phyloP scores from a whole-genome alignment of 371 early-diverging fungal species.

The Actinomortierella wolfii region DNA sequence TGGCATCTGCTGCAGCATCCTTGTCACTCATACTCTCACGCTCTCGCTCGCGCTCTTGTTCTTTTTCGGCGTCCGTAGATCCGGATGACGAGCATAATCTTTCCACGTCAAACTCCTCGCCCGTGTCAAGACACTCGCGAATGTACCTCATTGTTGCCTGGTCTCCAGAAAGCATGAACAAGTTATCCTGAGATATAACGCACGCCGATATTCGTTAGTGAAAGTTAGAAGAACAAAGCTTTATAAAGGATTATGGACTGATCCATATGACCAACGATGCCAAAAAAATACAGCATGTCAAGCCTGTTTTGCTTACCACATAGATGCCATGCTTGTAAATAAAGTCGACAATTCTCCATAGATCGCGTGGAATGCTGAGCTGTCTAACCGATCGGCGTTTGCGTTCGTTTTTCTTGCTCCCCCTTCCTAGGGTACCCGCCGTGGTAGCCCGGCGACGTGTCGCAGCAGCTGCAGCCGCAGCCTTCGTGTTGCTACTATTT shows the following conservation, averaged over 20 bases:
- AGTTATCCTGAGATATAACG: slow-evolving; percentile 50
- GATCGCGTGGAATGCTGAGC: slow-evolving; percentile 75
- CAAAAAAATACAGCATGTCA: too few species aligned
- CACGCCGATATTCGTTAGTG: too few species aligned
- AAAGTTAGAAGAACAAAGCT: not conserved
- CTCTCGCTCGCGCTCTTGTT: too few species aligned
- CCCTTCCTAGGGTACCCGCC: not conserved
- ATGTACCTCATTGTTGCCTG: slow-evolving; percentile 67
- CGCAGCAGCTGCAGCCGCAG: not conserved
- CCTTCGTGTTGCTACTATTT: not conserved
- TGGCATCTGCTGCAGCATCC: slow-evolving; percentile 6
- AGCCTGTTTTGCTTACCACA: slow-evolving; percentile 52
- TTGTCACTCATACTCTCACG: not conserved
- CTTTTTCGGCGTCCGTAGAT: too few species aligned
- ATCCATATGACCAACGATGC: too few species aligned
- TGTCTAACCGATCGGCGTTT: slow-evolving; percentile 46
- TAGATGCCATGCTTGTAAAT: slow-evolving; percentile 69
- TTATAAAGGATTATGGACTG: too few species aligned
- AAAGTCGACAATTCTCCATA: slow-evolving; percentile 84
- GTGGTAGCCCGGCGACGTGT: slow-evolving; percentile 3
- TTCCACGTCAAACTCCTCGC: slow-evolving; percentile 69
- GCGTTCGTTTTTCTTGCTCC: slow-evolving; percentile 11
- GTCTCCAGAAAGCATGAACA: slow-evolving; percentile 77
- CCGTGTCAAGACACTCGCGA: slow-evolving; percentile 83
- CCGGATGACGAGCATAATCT: slow-evolving; percentile 35